phyloP scores from a whole-genome alignment of 257 asterid species.

The Solanum lignicaule region DNA sequence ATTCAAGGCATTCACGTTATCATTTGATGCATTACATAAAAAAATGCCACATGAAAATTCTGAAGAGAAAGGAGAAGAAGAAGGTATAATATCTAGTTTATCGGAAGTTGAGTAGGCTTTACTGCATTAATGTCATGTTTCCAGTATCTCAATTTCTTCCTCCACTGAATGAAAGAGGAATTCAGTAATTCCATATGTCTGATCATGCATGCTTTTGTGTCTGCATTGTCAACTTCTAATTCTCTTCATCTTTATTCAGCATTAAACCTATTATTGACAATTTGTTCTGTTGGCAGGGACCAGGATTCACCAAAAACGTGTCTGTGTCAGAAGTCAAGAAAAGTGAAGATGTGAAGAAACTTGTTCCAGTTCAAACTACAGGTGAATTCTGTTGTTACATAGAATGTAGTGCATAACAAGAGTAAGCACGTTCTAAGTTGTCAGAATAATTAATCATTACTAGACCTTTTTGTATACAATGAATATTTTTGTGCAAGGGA shows the following conservation, averaged over 20 bases:
- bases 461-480: background rate
- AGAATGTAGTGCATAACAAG: background rate
- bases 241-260: background rate
- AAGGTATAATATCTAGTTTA: constrained; percentile 29
- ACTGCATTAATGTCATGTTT: background rate
- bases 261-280: background rate
- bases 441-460: background rate
- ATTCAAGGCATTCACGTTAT: constrained; percentile 81
- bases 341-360: constrained; percentile 8
- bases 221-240: background rate
- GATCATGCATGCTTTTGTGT: background rate
- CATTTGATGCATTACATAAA: constrained; percentile 90
- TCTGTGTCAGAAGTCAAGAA: constrained; percentile 3
- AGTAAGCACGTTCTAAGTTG: background rate
- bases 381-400: constrained; percentile 9
- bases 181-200: background rate
- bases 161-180: background rate
- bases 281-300: constrained; percentile 13
- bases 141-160: background rate
- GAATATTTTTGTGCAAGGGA: background rate
- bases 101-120: background rate
- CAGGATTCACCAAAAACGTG: constrained; percentile 1
- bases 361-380: background rate
- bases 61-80: constrained; percentile 68
- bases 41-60: constrained; percentile 82